Base-by-base conservation (phyloP, 352 stramenopile species). In the Pythium angustatum region DNA sequence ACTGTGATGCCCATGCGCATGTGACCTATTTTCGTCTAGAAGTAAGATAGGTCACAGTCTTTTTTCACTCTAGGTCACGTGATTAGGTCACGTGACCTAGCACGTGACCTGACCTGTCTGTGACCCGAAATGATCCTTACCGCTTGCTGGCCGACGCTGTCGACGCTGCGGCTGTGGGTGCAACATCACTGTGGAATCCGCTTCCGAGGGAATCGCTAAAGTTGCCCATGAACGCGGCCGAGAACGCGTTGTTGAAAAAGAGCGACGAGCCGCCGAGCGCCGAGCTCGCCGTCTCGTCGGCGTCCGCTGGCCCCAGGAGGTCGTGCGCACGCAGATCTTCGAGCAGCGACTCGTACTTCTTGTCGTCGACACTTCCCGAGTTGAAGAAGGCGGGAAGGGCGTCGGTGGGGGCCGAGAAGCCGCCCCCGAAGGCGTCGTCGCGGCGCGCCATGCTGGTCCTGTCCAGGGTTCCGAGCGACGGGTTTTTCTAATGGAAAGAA, bases 201-300 rank as follows among this genome's bases (percentile, higher is more conserved):
- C 41, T 49, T 24, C 28, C 45, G 21, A 62, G 19, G 11, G 66
- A 66, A 0, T 87, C 81, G 72, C 80, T 78, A 58, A 95, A 91
- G 48, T 76, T 88, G 53, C 83, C 83, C 78, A 88, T 90, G 64
- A 95, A 95, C 14, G 88, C 78, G 19, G 86, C 84, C 14, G 86
- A 92, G 61, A 95, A 91, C 21, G 83, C 80, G 60, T 95, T 81
- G 50, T 95, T 91, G 65, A 93, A 92, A 59, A 95, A 91, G 28
- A 95, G 73, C 55, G 85, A 85, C 57, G 76, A 89, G 24, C 76
- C 78, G n/a, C 71, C 68, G n/a, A 24, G 68, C 61, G n/a, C n/a
- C n/a, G n/a, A n/a, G n/a, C n/a, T 66, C 57, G 10, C 58, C 52
- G 60, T 52, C 64, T 69, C 62, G 17, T 49, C 64, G 9, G 55